A percentile compares a stretch with the other conserved stretches of the same genome.
These are phyloP conservation scores for Xylaria castorea DNA, from an alignment of 495 filamentous ascomycete genomes.

Conservation along the genomic window DNA sequence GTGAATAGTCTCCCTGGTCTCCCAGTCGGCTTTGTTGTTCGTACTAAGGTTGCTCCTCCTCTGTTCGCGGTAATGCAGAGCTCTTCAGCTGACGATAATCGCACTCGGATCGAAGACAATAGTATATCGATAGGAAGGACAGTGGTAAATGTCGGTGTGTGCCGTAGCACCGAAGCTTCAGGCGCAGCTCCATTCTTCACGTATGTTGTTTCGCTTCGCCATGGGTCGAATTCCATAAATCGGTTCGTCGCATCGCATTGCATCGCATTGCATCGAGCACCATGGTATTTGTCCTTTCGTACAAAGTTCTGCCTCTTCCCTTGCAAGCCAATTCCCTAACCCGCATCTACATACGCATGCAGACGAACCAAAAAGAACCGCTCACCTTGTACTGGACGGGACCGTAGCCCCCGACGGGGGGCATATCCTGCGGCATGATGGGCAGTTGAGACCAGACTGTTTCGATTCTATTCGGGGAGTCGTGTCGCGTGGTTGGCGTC, in stretches of 20 bases:
- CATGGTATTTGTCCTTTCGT: not conserved
- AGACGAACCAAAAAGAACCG: slow-evolving; percentile 18
- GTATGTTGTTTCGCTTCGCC: not conserved
- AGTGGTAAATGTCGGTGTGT: not conserved
- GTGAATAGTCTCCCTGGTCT: not conserved
- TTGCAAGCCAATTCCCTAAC: not conserved
- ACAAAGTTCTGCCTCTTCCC: not conserved
- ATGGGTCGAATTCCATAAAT: not conserved
- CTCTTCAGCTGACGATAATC: not conserved
- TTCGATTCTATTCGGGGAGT: not conserved
- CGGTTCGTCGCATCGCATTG: not conserved
- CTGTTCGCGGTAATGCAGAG: not conserved
- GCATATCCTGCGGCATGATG: slow-evolving; percentile 86
- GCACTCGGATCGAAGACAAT: not conserved
- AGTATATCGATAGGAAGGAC: not conserved
- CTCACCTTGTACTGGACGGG: slow-evolving; percentile 94
- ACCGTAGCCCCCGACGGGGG: slow-evolving; percentile 90
- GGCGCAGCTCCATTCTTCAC: not conserved
- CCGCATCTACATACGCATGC: not conserved
- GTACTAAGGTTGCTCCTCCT: not conserved
- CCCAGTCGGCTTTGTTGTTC: not conserved
- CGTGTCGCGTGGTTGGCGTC: slow-evolving; percentile 10
- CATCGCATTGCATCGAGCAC: not conserved
- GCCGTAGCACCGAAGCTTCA: not conserved
- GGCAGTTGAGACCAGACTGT: slow-evolving; percentile 25